Evolutionary conservation across 2,329 filamentous ascomycete genomes (phyloP).

Genomic region (Harringtonia aguacate): DNA sequence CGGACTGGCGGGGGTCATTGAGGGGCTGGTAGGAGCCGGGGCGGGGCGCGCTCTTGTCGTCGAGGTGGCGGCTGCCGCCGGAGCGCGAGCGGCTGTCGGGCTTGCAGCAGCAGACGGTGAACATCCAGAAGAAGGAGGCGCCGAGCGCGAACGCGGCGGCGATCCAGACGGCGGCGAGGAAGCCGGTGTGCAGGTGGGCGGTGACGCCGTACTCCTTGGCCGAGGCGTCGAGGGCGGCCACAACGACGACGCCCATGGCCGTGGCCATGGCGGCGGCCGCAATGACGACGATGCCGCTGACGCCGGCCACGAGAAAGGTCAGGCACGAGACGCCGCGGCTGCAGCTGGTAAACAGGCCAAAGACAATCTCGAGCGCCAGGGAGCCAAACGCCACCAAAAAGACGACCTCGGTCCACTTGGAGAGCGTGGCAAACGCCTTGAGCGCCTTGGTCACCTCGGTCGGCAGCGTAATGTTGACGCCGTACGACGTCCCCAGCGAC

Average conservation of each 20-base stretch:
- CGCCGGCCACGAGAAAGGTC: conserved; percentile 63
- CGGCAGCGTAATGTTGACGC: conserved; percentile 54
- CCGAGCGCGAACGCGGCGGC: conserved; percentile 65
- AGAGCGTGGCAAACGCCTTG: conserved; percentile 60
- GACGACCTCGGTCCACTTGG: conserved; percentile 73
- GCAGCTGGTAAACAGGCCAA: conserved; percentile 77
- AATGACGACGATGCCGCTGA: conserved; percentile 45
- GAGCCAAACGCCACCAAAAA: conserved; percentile 65
- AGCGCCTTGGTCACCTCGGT: conserved; percentile 55
- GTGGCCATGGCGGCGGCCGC: conserved; percentile 65
- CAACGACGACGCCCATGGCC: conserved; percentile 59
- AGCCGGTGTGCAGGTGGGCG: conserved; percentile 54
- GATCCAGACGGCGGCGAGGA: conserved; percentile 68
- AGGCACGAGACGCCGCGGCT: conserved; percentile 71
- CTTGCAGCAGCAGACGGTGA: conserved; percentile 85
- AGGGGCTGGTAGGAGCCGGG: conserved; percentile 33
- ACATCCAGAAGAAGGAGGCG: conserved; percentile 79
- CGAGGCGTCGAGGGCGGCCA: conserved; percentile 54
- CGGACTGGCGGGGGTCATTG: conserved; percentile 23
- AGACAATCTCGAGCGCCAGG: conserved; percentile 59
- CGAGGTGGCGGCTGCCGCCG: conserved; percentile 19
- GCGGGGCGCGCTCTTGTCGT: conserved; percentile 40
- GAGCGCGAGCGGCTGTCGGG: conserved; percentile 35
- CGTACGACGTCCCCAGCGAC: conserved; percentile 34
- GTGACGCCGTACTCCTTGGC: conserved; percentile 63